Evolutionary conservation across 352 stramenopile genomes (phyloP), one percentile per base, ranked within the genome.

Genomic region (Phytopythium mirpurense): DNA sequence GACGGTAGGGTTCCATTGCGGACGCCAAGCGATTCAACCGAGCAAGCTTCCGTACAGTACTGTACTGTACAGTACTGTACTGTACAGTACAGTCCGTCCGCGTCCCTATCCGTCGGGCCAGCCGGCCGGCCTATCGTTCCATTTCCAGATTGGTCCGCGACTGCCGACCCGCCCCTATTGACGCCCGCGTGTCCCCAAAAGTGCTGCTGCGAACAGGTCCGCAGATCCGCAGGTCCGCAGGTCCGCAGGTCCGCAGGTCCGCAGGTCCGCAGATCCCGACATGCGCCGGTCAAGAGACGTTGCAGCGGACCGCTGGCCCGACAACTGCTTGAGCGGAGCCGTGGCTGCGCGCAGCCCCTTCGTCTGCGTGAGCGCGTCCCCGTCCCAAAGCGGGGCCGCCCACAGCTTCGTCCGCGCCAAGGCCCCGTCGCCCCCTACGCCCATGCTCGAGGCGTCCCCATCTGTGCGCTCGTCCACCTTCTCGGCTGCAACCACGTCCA

Each of bases 281-380:
- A 47, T 47, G 41, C 41, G 41, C 24, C 31, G 46, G 5, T 3
- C 29, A 2, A 27, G 29, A 10, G 29, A 51, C n/a, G 32, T 11
- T 3, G 26, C 45, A 1, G 10, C 18, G 6, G 46, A 31, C 19
- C 35, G 35, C 14, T 21, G 34, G 48, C 35, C 48, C 7, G 23
- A 43, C 21, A 45, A 21, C 35, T 23, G 6, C 34, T 24, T 35
- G 1, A 31, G 23, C 15, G 35, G 51, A 9, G 50, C 49, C 29
- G 54, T 69, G n/a, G 63, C 60, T 11, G 54, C 64, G 4, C 63
- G 41, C 24, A 23, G 41, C 41, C 41, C 41, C 12, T 68, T 68
- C 53, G 56, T 60, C 11, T 66, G 63, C 52, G n/a, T 51, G 26
- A 8, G 16, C 36, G 36, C 16, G 36, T 41, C 36, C 16, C 18